Evolutionary conservation across 2,329 filamentous ascomycete species (phyloP).

Genomic region (Colletotrichum eleusines): DNA sequence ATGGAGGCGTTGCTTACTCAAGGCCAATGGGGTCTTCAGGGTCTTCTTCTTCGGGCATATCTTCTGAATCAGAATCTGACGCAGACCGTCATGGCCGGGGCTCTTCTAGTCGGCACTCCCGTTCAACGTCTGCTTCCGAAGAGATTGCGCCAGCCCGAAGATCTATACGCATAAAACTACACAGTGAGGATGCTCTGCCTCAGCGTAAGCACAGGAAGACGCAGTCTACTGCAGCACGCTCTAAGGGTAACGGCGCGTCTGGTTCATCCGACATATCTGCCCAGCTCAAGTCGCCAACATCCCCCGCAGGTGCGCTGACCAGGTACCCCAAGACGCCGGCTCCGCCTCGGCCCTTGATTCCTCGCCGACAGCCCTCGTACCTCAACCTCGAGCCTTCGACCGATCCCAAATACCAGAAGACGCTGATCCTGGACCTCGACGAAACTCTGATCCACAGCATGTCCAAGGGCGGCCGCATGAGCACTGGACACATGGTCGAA

Average conservation of each 20-base stretch:
- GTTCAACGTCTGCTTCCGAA: conserved; percentile 74
- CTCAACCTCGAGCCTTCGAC: conserved; percentile 69
- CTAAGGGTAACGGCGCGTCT: conserved; percentile 55
- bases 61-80: conserved; percentile 80
- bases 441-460: conserved; percentile 98
- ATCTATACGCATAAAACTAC: conserved; percentile 91
- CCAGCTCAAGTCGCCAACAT: conserved; percentile 93
- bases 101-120: conserved; percentile 62
- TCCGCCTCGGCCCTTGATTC: conserved; percentile 90
- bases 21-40: conserved; percentile 54
- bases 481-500: conserved; percentile 98
- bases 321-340: conserved; percentile 92
- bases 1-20: conserved; percentile 40
- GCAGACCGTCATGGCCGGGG: conserved; percentile 51
- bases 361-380: conserved; percentile 90
- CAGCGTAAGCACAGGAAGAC: conserved; percentile 78
- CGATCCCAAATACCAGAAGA: conserved; percentile 80
- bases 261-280: conserved; percentile 72
- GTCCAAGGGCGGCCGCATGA: conserved; percentile 95
- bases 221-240: conserved; percentile 60
- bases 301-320: conserved; percentile 80
- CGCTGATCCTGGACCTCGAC: conserved; percentile 93
- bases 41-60: conserved; percentile 73
- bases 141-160: conserved; percentile 77
- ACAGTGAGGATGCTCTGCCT: conserved; percentile 81